phyloP scores from a whole-genome alignment of 2,329 filamentous ascomycete species.

The Huntiella savannae region DNA sequence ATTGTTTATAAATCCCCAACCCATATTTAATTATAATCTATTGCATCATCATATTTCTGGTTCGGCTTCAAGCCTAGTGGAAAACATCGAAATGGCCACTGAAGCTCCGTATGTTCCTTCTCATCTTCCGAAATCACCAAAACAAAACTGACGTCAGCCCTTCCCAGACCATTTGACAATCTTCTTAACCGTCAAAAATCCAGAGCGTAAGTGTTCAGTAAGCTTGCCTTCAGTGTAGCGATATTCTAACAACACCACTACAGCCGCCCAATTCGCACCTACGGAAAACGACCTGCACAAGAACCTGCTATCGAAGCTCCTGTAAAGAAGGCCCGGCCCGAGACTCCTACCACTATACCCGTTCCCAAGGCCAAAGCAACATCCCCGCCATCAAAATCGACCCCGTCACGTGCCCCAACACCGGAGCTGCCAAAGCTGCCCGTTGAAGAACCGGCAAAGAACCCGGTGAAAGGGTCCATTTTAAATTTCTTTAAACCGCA shows the following conservation, averaged over 20 bases:
- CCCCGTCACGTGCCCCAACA: not conserved
- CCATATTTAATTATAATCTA: not conserved
- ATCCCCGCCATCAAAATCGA: not conserved
- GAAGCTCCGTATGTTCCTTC: slow-evolving; percentile 3
- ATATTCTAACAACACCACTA: not conserved
- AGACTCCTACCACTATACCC: not conserved
- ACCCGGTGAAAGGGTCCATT: slow-evolving; percentile 19
- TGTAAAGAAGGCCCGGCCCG: slow-evolving; percentile 15
- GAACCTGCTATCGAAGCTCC: slow-evolving; percentile 15
- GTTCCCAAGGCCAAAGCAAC: not conserved
- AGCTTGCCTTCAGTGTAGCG: not conserved
- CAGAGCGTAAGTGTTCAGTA: slow-evolving; percentile 4
- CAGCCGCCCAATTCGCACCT: slow-evolving; percentile 19
- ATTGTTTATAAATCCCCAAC: not conserved
- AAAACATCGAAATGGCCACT: not conserved
- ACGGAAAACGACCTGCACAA: slow-evolving; percentile 19
- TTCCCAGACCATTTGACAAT: slow-evolving; percentile 5
- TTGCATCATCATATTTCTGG: not conserved
- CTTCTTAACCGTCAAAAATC: slow-evolving; percentile 5
- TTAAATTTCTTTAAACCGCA: slow-evolving; percentile 24
- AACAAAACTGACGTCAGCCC: not conserved
- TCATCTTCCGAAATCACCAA: not conserved
- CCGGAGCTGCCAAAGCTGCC: not conserved
- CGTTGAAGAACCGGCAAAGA: not conserved
- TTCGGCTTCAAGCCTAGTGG: not conserved